Evolutionary conservation across 495 filamentous ascomycete genomes (phyloP), one percentile per base, ranked within the genome.

Genomic region (Penicillium subrubescens): DNA sequence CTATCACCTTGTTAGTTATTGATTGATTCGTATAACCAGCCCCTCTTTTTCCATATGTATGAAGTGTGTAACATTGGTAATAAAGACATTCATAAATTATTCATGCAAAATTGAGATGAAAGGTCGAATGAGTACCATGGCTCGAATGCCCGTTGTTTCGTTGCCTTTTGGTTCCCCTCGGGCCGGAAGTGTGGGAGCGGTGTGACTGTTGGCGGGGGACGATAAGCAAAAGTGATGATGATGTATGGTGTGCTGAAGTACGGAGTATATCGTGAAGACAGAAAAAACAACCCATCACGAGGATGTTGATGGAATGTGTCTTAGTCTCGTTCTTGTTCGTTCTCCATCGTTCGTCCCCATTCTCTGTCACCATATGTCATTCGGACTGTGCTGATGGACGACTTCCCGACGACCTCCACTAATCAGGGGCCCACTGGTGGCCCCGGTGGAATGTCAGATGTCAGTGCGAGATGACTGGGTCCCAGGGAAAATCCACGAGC

Each of bases 401-500:
- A 41, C 12, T 15, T 19, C 14, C 27, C 31, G n/a, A 51, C 50
- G 5, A 31, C 50, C 29, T 53, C 21, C 50, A 29, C 23, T 7
- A 53, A 29, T 54, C 25, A 54, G 51, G 25, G 31, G 27, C 31
- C 25, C 51, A 54, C 27, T 54, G n/a, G 51, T 19, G 31, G 31
- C 29, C 19, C 23, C 19, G 43, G 27, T 60, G 65, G 70, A 72
- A 74, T 70, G 69, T 72, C 71, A 72, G 69, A 72, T 70, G 71
- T 74, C 69, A 72, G 70, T 72, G 70, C 71, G 71, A 72, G 71
- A 60, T 69, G 66, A 73, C 66, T 68, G 37, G 64, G 57, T 57
- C 59, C 37, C 23, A 39, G 21, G 34, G 31, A 14, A 35, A 21
- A 56, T 56, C 33, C 44, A 48, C 44, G 44, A 44, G 43, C 43